Evolutionary conservation across 352 stramenopile genomes (phyloP), one percentile per base, ranked within the genome.

Genomic region (Phytopythium helicoides): DNA sequence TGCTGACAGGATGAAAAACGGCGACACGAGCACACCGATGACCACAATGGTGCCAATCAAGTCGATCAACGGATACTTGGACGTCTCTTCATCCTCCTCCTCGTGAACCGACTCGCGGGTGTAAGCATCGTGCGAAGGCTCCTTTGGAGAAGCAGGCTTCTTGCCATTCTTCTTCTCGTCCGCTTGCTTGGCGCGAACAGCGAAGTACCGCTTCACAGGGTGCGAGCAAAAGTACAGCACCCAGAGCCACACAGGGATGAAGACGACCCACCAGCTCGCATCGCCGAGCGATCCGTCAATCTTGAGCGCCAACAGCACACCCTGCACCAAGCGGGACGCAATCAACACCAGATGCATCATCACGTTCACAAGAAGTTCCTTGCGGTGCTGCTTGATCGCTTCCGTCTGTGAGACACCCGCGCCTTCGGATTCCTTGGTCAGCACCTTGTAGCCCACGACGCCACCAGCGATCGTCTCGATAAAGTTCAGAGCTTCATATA

Each of bases 211-310:
- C 34, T 65, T 58, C 25, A 88, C 51, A 5, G 81, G 72, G 35
- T 73, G 65, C 37, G 64, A 80, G 21, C 85, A 47, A 47, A 81
- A 88, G 57, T 84, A 88, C 12, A 47, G 54, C 8, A 91, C 52
- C 49, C 87, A 91, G 35, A 92, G 58, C 84, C 84, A 94, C 35
- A 94, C 60, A 1, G 84, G 84, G 9, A 86, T 58, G 58, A 94
- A 92, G 14, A 91, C 72, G 52, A 86, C 49, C 84, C 84, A 94
- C 84, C 84, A 94, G 47, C 67, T 91, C 6, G 68, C 59, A 31
- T 73, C 63, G 36, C 62, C 60, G 28, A 92, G 39, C 23, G 58
- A 62, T 40, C 52, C 58, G 51, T 94, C 81, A 33, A 94, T 66
- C 58, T 92, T 91, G 35, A 90, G 65, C 8, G 54, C 78, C 28